Conservation (phyloP, 345 rosid genomes). For the Lumnitzera racemosa region DNA sequence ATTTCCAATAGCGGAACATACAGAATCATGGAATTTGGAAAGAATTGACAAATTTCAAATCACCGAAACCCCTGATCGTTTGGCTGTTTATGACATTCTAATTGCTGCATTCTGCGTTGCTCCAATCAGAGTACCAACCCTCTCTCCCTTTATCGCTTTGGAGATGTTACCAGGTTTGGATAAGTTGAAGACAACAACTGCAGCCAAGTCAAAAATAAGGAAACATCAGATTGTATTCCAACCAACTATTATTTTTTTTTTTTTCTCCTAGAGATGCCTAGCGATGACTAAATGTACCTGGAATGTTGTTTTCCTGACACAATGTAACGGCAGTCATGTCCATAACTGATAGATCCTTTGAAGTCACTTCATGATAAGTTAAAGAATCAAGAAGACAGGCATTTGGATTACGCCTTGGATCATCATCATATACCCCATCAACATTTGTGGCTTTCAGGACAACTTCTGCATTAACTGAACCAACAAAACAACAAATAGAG, state of each 20-base stretch:
- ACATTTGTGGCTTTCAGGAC: constrained; percentile 93
- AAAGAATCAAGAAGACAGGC: constrained; percentile 69
- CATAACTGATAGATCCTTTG: constrained; percentile 92
- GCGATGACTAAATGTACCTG: constrained; percentile 41
- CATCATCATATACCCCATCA: constrained; percentile 81
- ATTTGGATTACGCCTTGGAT: constrained; percentile 76
- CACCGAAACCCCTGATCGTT: no score
- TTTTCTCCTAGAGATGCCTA: neutral
- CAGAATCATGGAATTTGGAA: no score
- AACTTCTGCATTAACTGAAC: constrained; percentile 84
- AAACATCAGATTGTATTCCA: neutral
- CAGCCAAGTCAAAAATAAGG: constrained; percentile 12
- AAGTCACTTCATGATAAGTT: constrained; percentile 80
- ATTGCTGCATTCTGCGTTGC: constrained; percentile 36
- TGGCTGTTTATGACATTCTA: constrained; percentile 1
- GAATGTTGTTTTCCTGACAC: constrained; percentile 94
- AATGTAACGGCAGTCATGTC: constrained; percentile 95
- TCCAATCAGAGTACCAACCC: constrained; percentile 81
- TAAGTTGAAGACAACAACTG: constrained; percentile 91
- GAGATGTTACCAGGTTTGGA: constrained; percentile 74
- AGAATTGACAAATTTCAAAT: no score
- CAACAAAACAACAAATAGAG: constrained; percentile 1
- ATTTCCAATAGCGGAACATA: no score
- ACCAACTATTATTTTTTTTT: neutral
- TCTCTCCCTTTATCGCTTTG: constrained; percentile 83